phyloP scores from a whole-genome alignment of 495 filamentous ascomycete genomes.

The Hypomontagnella submonticulosa region DNA sequence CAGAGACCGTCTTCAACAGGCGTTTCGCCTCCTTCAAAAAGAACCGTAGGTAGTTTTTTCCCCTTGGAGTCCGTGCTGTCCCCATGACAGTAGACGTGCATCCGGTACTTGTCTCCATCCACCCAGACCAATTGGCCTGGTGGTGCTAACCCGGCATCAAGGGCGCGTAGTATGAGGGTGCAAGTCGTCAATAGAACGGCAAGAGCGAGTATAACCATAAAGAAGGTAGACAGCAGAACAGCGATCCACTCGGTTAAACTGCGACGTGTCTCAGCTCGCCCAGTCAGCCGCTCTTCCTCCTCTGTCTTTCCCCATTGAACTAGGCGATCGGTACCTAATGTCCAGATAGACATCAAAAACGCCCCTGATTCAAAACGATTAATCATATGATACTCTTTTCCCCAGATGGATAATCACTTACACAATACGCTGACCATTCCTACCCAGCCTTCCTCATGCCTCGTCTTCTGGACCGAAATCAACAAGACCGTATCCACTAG shows the following conservation, averaged over 20 bases:
- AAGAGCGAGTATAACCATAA: conserved; percentile 71
- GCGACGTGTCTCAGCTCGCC: conserved; percentile 85
- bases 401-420: conserved; percentile 55
- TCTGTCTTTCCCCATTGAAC: conserved; percentile 91
- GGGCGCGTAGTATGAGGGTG: conserved; percentile 79
- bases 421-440: conserved; percentile 87
- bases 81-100: conserved; percentile 87
- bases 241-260: conserved; percentile 84
- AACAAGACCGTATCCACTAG: conserved; percentile 83
- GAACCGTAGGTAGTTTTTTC: conserved; percentile 71
- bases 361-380: conserved; percentile 63
- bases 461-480: conserved; percentile 72
- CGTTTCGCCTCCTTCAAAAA: conserved; percentile 83
- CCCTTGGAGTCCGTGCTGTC: conserved; percentile 64
- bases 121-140: conserved; percentile 81
- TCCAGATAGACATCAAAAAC: conserved; percentile 58
- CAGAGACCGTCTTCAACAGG: conserved; percentile 81
- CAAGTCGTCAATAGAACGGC: conserved; percentile 78
- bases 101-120: conserved; percentile 80
- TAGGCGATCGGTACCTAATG: conserved; percentile 61
- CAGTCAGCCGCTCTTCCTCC: conserved; percentile 92
- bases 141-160: conserved; percentile 75
- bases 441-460: conserved; percentile 88
- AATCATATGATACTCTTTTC: conserved; percentile 40
- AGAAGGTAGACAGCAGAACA: conserved; percentile 78